phyloP scores from a whole-genome alignment of 805 yeast genomes.

The Kazachstania kunashirensis region DNA sequence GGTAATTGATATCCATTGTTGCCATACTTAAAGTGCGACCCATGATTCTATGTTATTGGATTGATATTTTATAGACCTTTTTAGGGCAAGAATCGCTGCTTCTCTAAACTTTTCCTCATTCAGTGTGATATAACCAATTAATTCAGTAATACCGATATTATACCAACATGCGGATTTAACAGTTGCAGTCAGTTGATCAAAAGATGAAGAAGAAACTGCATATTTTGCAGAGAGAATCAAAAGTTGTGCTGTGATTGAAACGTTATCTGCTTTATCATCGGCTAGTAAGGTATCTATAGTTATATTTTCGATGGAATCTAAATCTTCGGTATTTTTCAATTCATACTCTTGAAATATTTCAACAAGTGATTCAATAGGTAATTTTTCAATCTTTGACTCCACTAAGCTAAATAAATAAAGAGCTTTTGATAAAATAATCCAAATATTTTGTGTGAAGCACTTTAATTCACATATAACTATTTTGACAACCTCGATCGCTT shows the following conservation, averaged over 20 bases:
- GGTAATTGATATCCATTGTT: conserved; percentile 51
- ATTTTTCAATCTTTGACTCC: conserved; percentile 40
- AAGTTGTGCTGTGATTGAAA: conserved; percentile 33
- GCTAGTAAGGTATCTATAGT: conserved; percentile 13
- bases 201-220: conserved; percentile 28
- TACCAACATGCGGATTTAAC: conserved; percentile 48
- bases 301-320: conserved; percentile 24
- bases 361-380: conserved; percentile 40
- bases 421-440: conserved; percentile 58
- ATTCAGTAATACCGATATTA: conserved; percentile 62
- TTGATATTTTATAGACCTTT: conserved; percentile 63
- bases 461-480: conserved; percentile 11
- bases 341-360: conserved; percentile 19
- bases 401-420: conserved; percentile 44
- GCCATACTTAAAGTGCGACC: conserved; percentile 78
- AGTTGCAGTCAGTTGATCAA: conserved; percentile 31
- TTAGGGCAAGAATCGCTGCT: conserved; percentile 47
- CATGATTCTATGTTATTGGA: conserved; percentile 63
- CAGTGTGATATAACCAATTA: conserved; percentile 36
- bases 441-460: conserved; percentile 40
- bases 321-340: conserved; percentile 9
- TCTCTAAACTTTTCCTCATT: conserved; percentile 32
- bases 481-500: conserved; percentile 34
- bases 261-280: conserved; percentile 19
- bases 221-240: conserved; percentile 40